Percentiles rank a stretch among this genome's conserved stretches.
phyloP scores from a whole-genome alignment of 140 eudicot species.

The Stevia rebaudiana region DNA sequence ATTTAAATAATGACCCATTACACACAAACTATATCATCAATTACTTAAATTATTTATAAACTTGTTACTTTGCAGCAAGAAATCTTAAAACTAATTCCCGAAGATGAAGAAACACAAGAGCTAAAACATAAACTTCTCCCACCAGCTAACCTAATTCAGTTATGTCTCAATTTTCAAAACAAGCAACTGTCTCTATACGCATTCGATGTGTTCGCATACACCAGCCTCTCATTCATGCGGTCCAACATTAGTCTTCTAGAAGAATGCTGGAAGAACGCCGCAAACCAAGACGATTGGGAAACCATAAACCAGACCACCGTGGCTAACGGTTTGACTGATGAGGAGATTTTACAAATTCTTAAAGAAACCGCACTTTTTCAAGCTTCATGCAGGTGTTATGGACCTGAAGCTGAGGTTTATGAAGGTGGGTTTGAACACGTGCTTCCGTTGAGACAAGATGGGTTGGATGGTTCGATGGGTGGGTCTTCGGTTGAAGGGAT shows the following conservation, averaged over 20 bases:
- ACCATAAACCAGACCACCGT: conserved; percentile 41
- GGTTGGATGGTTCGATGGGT: conserved; percentile 19
- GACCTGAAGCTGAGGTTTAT: conserved; percentile 50
- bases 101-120: conserved; percentile 44
- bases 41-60: background rate
- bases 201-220: conserved; percentile 81
- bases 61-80: conserved; percentile 55
- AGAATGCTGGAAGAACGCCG: conserved; percentile 93
- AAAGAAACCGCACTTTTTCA: conserved; percentile 63
- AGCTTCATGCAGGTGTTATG: conserved; percentile 81
- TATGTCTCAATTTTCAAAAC: conserved; percentile 55
- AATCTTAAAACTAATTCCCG: conserved; percentile 40
- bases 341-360: conserved; percentile 44
- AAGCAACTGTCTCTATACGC: conserved; percentile 53
- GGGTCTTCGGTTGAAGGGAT: conserved; percentile 68
- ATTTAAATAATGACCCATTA: background rate
- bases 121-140: conserved; percentile 55
- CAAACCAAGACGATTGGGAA: conserved; percentile 87
- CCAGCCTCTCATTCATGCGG: conserved; percentile 54
- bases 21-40: background rate
- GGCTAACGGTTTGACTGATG: conserved; percentile 78
- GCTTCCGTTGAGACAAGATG: conserved; percentile 62
- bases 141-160: conserved; percentile 60
- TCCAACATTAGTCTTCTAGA: conserved; percentile 65
- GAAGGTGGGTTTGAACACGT: conserved; percentile 76